These are phyloP conservation scores for Microbotryomycetes sp. DNA, from an alignment of 1,284 basidiomycete species.

Conservation along the genomic window DNA sequence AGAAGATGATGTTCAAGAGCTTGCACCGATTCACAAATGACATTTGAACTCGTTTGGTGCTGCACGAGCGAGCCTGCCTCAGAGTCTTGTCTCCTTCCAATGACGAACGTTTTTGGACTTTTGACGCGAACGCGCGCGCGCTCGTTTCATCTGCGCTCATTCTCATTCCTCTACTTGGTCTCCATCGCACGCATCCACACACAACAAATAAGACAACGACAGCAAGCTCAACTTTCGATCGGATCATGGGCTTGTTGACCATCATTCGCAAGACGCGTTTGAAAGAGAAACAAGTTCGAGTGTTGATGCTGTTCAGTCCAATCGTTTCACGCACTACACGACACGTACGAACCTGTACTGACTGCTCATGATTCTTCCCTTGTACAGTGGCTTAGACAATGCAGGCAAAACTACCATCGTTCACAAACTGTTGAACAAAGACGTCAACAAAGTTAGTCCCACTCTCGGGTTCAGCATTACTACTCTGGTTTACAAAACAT, in stretches of 20 bases:
- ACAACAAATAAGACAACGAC: too few species aligned
- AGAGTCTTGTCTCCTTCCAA: too few species aligned
- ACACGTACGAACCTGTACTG: too few species aligned
- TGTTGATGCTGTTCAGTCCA: slow-evolving; percentile 82
- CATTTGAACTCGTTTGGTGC: too few species aligned
- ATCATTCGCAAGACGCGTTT: slow-evolving; percentile 94
- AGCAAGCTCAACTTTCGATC: neutral
- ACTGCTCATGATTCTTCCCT: neutral
- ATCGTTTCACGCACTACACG: neutral
- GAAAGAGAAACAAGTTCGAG: slow-evolving; percentile 91
- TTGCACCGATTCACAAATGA: too few species aligned
- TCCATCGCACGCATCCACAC: too few species aligned
- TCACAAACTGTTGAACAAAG: slow-evolving; percentile 86
- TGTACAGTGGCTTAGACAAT: slow-evolving; percentile 86
- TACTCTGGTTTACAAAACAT: slow-evolving; percentile 81
- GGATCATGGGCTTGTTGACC: slow-evolving; percentile 68
- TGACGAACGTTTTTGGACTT: too few species aligned
- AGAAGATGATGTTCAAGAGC: too few species aligned
- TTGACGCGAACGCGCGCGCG: too few species aligned
- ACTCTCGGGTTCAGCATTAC: slow-evolving; percentile 99
- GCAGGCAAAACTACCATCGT: slow-evolving; percentile 98
- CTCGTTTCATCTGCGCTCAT: too few species aligned
- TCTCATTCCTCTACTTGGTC: too few species aligned
- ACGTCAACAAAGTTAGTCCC: slow-evolving; percentile 78
- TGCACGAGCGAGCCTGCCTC: too few species aligned